phyloP scores from a whole-genome alignment of 805 yeast genomes.

The Candida vartiovaarae region DNA sequence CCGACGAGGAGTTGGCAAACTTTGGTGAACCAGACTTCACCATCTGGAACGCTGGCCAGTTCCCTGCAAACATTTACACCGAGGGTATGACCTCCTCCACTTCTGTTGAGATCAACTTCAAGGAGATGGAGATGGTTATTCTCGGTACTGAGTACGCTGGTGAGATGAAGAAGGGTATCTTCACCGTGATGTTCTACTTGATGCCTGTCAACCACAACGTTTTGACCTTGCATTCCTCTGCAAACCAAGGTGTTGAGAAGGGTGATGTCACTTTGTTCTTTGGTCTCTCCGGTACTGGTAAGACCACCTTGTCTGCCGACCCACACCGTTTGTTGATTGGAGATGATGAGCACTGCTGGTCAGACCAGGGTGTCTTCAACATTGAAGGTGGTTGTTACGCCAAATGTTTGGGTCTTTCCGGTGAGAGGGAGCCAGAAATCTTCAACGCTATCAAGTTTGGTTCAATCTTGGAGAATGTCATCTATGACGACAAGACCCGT shows the following conservation, averaged over 20 bases:
- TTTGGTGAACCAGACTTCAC: slow-evolving; percentile 98
- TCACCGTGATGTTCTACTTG: slow-evolving; percentile 97
- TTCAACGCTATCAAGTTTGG: slow-evolving; percentile 93
- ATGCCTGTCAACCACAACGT: slow-evolving; percentile 93
- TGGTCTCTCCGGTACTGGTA: slow-evolving; percentile 97
- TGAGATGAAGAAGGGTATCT: slow-evolving; percentile 99
- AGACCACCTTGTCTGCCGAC: slow-evolving; percentile 95
- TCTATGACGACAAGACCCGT: slow-evolving; percentile 72
- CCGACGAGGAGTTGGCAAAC: slow-evolving; percentile 76
- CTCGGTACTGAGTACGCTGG: slow-evolving; percentile 99
- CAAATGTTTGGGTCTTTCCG: slow-evolving; percentile 83
- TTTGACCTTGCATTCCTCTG: slow-evolving; percentile 90
- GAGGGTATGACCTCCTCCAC: slow-evolving; percentile 96
- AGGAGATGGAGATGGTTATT: slow-evolving; percentile 97
- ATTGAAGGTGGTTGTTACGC: slow-evolving; percentile 99
- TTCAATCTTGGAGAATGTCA: slow-evolving; percentile 88
- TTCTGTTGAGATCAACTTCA: slow-evolving; percentile 92
- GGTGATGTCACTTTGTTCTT: slow-evolving; percentile 93
- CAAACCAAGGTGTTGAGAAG: slow-evolving; percentile 76
- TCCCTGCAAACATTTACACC: slow-evolving; percentile 95
- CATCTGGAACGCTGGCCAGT: slow-evolving; percentile 96
- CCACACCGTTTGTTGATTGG: slow-evolving; percentile 91
- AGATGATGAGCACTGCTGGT: slow-evolving; percentile 99
- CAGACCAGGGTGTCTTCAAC: slow-evolving; percentile 96
- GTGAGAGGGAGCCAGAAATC: slow-evolving; percentile 96